A percentile compares a stretch with the other conserved stretches of the same genome.
Evolutionary conservation across 257 asterid genomes (phyloP).

Genomic region (Buddleja alternifolia): DNA sequence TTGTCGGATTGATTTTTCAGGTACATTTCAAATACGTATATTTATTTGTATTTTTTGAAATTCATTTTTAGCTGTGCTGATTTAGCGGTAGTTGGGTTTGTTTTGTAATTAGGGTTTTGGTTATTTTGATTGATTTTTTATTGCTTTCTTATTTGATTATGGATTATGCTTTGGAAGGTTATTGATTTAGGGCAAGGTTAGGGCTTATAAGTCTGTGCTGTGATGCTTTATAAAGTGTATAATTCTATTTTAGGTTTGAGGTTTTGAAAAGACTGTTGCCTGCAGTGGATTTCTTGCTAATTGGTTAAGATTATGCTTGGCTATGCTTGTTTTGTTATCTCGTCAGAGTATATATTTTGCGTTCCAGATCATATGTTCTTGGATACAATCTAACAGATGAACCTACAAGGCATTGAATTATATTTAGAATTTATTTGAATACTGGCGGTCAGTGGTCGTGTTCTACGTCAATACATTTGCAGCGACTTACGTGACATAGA

Average conservation of each 20-base stretch:
- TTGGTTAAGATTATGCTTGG: background rate
- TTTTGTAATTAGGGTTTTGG: background rate
- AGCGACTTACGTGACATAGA: background rate
- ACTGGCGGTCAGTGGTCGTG: background rate
- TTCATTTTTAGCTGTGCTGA: background rate
- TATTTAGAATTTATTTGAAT: background rate
- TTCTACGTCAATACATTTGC: background rate
- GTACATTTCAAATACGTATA: conserved; percentile 30
- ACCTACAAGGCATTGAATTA: background rate
- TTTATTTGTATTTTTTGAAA: background rate
- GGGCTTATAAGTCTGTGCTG: too few relatives aligned
- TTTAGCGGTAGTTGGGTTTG: too few relatives aligned
- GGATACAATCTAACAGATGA: background rate
- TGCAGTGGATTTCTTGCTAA: conserved; percentile 3
- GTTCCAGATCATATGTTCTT: background rate
- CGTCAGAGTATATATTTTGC: background rate
- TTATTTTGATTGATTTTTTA: conserved; percentile 1
- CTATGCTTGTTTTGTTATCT: background rate
- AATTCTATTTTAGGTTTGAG: background rate
- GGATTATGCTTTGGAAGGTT: background rate
- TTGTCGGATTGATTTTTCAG: conserved; percentile 85
- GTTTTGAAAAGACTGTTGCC: background rate
- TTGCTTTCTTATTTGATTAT: background rate
- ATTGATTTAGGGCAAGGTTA: background rate
- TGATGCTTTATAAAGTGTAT: background rate